Evolutionary conservation across 257 asterid species (phyloP).

Genomic region (Solanum virginianum): DNA sequence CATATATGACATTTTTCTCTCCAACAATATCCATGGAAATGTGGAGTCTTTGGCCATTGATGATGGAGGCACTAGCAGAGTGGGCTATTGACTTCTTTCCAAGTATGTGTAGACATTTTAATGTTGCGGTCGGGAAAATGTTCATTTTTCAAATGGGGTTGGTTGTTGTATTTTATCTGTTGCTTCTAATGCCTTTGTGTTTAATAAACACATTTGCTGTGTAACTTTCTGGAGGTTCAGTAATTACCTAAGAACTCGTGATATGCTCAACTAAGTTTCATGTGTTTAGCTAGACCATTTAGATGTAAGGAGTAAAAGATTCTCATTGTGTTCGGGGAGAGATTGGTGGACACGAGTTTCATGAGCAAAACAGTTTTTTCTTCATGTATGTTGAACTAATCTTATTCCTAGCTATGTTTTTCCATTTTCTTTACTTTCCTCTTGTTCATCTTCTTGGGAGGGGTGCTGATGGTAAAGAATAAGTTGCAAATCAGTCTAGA

Average conservation of each 20-base stretch:
- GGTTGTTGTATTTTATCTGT: background rate
- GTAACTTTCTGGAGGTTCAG: background rate
- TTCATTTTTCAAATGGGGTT: background rate
- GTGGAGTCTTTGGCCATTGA: slow-evolving; percentile 98
- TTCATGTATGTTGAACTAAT: background rate
- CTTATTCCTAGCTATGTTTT: background rate
- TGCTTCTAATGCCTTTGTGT: background rate
- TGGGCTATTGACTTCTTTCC: slow-evolving; percentile 99
- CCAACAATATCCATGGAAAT: slow-evolving; percentile 88
- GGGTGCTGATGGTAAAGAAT: background rate
- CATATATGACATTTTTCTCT: slow-evolving; percentile 93
- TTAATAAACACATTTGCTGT: background rate
- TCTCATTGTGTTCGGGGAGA: background rate
- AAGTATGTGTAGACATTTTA: slow-evolving; percentile 35
- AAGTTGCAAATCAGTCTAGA: background rate
- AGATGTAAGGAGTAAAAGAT: background rate
- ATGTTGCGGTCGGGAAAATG: background rate
- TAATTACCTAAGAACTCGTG: background rate
- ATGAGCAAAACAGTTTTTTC: background rate
- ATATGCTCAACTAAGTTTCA: background rate
- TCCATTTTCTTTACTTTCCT: background rate
- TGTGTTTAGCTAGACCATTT: background rate
- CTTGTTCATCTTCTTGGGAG: background rate
- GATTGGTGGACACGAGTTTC: background rate
- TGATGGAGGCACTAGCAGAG: slow-evolving; percentile 91